Evolutionary conservation across 768 basidiomycete genomes (phyloP).

Genomic region (Tylopilus cervinicoccineus): DNA sequence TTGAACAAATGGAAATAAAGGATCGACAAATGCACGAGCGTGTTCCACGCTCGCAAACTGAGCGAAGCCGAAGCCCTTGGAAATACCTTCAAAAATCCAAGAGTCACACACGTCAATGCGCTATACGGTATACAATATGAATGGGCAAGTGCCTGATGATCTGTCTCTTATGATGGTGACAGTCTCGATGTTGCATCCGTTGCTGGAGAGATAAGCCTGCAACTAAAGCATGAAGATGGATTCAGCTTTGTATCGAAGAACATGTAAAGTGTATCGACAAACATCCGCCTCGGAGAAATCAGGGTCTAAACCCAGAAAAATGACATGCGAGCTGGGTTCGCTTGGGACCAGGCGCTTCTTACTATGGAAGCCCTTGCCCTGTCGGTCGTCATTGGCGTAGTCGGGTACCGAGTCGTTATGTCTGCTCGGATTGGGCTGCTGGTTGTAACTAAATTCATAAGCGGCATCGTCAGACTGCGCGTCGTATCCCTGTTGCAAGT

Average conservation of each 20-base stretch:
- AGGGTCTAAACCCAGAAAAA: constrained; percentile 90
- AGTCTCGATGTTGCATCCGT: constrained; percentile 75
- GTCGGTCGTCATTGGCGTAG: constrained; percentile 48
- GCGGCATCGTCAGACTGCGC: constrained; percentile 43
- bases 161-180: constrained; percentile 96
- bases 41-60: constrained; percentile 85
- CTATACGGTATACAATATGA: constrained; percentile 62
- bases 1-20: constrained; percentile 86
- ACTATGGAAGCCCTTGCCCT: constrained; percentile 37
- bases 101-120: constrained; percentile 69
- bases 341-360: constrained; percentile 83
- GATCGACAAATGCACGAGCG: constrained; percentile 87
- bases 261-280: constrained; percentile 41
- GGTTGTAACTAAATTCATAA: constrained; percentile 33
- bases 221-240: constrained; percentile 50
- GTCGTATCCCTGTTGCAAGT: constrained; percentile 47
- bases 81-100: constrained; percentile 79
- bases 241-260: constrained; percentile 35
- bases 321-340: constrained; percentile 88
- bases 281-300: constrained; percentile 94
- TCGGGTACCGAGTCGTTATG: constrained; percentile 40
- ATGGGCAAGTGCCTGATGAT: constrained; percentile 91
- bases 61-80: constrained; percentile 97
- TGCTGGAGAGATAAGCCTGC: constrained; percentile 68
- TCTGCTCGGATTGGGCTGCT: constrained; percentile 27